phyloP scores from a whole-genome alignment of 306 rosid genomes.

The Abrus precatorius region DNA sequence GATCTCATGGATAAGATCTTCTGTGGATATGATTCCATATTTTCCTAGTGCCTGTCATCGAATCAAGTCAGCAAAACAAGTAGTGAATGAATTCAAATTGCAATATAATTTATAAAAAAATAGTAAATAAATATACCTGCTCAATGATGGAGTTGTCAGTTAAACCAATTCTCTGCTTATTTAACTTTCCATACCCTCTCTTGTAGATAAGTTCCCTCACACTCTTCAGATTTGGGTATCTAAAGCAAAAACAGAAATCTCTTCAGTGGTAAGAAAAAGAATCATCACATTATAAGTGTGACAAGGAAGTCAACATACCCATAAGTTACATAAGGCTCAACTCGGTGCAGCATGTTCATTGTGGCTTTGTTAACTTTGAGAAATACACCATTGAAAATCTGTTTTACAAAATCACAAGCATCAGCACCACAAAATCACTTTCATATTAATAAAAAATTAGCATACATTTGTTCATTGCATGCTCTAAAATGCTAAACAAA shows the following conservation, averaged over 20 bases:
- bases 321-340: constrained; percentile 89
- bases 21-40: constrained; percentile 70
- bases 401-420: constrained; percentile 30
- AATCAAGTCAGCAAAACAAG: constrained; percentile 30
- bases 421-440: background rate
- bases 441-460: background rate
- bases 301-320: constrained; percentile 58
- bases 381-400: constrained; percentile 94
- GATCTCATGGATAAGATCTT: constrained; percentile 92
- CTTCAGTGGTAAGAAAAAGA: background rate
- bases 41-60: constrained; percentile 75
- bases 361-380: constrained; percentile 94
- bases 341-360: constrained; percentile 87
- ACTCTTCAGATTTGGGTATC: constrained; percentile 92
- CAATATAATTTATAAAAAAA: background rate
- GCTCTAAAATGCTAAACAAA: background rate
- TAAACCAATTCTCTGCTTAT: constrained; percentile 77
- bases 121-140: constrained; percentile 53
- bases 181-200: constrained; percentile 83
- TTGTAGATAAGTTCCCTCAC: constrained; percentile 83
- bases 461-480: no score
- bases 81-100: background rate
- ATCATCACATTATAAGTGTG: background rate
- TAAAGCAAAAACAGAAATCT: background rate
- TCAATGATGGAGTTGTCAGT: constrained; percentile 81